phyloP scores from a whole-genome alignment of 2,329 filamentous ascomycete species.

The Cladophialophora carrionii region DNA sequence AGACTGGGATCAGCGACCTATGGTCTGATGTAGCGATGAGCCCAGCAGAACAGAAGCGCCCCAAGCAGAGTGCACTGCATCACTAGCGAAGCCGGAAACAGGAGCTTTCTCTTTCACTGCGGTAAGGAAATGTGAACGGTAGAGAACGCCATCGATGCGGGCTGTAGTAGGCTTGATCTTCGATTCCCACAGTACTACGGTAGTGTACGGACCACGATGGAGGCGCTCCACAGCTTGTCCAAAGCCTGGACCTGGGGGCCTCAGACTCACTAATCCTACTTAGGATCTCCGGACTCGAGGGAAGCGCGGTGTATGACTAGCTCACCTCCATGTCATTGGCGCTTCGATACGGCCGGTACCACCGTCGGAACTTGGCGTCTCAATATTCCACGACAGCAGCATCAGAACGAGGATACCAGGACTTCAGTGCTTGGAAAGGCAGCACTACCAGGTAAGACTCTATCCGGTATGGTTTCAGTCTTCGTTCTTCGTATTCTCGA shows the following conservation, averaged over 20 bases:
- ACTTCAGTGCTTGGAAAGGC: not conserved
- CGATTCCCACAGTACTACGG: not conserved
- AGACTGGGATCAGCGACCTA: not conserved
- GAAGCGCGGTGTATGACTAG: conserved; percentile 3
- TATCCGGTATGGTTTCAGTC: not conserved
- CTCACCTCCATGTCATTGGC: not conserved
- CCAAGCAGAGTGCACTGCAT: not conserved
- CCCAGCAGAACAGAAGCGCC: not conserved
- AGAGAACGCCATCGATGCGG: not conserved
- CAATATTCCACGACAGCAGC: not conserved
- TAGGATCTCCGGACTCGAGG: not conserved
- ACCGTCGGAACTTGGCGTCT: not conserved
- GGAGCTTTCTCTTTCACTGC: not conserved
- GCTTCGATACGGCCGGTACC: not conserved
- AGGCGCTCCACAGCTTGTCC: not conserved
- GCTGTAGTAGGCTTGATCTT: too few species aligned
- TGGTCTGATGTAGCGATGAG: too few species aligned
- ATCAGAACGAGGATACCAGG: not conserved
- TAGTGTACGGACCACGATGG: not conserved
- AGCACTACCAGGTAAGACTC: not conserved
- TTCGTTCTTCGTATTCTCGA: not conserved
- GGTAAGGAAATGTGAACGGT: not conserved
- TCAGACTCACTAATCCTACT: not conserved
- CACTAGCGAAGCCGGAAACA: not conserved
- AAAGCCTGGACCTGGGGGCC: not conserved